phyloP scores from a whole-genome alignment of 2,329 filamentous ascomycete genomes.

The Penicillium sp. region DNA sequence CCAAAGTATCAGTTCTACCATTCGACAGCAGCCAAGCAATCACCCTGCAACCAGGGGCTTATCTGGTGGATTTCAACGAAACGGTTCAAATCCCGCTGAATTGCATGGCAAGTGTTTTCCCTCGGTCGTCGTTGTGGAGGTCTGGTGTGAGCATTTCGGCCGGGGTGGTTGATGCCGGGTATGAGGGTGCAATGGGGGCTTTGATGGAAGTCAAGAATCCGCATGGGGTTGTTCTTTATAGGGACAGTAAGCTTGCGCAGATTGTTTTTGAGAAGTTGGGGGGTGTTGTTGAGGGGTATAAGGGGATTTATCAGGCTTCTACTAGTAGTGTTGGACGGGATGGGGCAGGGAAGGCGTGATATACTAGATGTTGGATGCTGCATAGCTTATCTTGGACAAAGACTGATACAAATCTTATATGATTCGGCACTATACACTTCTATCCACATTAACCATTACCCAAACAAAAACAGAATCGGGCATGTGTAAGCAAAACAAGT shows the following conservation, averaged over 20 bases:
- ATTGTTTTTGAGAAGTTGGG: conserved; percentile 43
- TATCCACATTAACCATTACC: neutral
- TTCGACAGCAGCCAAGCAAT: conserved; percentile 8
- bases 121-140: conserved; percentile 42
- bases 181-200: conserved; percentile 43
- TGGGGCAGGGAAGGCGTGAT: conserved; percentile 2
- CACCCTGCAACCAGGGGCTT: conserved; percentile 31
- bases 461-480: neutral
- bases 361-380: neutral
- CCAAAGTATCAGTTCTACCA: conserved; percentile 12
- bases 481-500: neutral
- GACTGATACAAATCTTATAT: neutral
- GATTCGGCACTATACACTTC: neutral
- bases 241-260: conserved; percentile 41
- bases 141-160: conserved; percentile 40
- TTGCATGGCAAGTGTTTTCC: conserved; percentile 42
- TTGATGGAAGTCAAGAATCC: conserved; percentile 41
- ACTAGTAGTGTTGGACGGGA: conserved; percentile 17
- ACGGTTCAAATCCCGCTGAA: conserved; percentile 39
- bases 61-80: conserved; percentile 41
- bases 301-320: conserved; percentile 38
- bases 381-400: neutral
- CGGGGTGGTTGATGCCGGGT: conserved; percentile 47
- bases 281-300: conserved; percentile 39
- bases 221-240: conserved; percentile 34